A percentile compares a stretch with the other conserved stretches of the same genome.
Conservation (phyloP, 2,329 filamentous ascomycete genomes). For the Eutypa lata region DNA sequence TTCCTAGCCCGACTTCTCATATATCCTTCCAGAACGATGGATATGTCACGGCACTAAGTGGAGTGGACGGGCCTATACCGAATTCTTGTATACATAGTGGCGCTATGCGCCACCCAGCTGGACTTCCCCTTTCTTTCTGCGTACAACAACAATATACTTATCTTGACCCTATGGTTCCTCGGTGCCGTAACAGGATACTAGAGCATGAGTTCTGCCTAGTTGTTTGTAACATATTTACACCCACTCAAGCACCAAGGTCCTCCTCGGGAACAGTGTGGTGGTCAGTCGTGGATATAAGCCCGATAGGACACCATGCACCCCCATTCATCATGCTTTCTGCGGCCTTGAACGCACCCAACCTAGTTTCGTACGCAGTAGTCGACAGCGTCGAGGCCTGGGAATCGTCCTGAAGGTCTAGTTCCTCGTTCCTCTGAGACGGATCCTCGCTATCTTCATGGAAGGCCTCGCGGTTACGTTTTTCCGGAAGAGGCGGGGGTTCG, state of each 20-base stretch:
- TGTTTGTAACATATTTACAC: not conserved
- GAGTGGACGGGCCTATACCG: too few species aligned
- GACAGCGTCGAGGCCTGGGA: slow-evolving; percentile 32
- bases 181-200: too few species aligned
- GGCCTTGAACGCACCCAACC: slow-evolving; percentile 28
- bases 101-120: too few species aligned
- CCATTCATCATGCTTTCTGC: slow-evolving; percentile 22
- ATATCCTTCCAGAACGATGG: too few species aligned
- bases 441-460: slow-evolving; percentile 7
- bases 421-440: slow-evolving; percentile 7
- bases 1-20: too few species aligned
- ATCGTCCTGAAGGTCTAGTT: slow-evolving; percentile 14
- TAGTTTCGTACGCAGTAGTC: slow-evolving; percentile 22
- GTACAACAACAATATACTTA: too few species aligned
- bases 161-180: too few species aligned
- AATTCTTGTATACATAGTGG: too few species aligned
- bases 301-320: slow-evolving; percentile 20
- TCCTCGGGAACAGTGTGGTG: slow-evolving; percentile 33
- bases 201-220: too few species aligned
- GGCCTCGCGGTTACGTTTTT: not conserved
- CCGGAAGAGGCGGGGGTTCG: too few species aligned
- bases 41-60: too few species aligned
- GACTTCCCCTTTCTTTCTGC: too few species aligned
- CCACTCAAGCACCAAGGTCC: slow-evolving; percentile 27
- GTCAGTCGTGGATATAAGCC: slow-evolving; percentile 36